phyloP scores from a whole-genome alignment of 148 eudicot species.

The Silene latifolia region DNA sequence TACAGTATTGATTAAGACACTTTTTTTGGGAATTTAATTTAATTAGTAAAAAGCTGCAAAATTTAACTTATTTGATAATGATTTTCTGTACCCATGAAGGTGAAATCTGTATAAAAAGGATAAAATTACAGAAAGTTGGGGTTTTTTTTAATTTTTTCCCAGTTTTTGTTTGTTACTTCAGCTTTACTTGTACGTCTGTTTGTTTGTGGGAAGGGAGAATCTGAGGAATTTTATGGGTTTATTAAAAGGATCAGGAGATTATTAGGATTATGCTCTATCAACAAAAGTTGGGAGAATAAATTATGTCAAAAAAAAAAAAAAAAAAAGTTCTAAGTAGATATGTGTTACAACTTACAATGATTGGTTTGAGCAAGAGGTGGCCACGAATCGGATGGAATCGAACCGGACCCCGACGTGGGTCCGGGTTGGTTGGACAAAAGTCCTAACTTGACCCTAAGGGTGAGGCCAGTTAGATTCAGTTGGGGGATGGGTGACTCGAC shows the following conservation, averaged over 20 bases:
- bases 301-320: no score
- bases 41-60: slow-evolving; percentile 4
- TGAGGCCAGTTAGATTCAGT: no score
- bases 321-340: no score
- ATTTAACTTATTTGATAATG: neutral
- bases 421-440: no score
- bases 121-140: neutral
- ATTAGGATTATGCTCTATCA: neutral
- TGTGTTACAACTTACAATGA: no score
- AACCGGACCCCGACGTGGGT: no score
- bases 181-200: slow-evolving; percentile 4
- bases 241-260: neutral
- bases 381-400: no score
- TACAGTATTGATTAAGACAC: neutral
- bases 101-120: slow-evolving; percentile 1
- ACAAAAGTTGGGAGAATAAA: no score
- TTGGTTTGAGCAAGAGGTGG: no score
- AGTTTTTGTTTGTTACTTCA: neutral
- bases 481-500: no score
- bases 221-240: neutral
- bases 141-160: neutral
- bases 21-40: neutral
- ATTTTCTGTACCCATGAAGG: slow-evolving; percentile 10
- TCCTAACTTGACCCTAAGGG: no score
- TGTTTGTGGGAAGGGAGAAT: neutral